Evolutionary conservation across 768 basidiomycete species (phyloP), one percentile per base, ranked within the genome.

Genomic region (Lentinus brumalis): DNA sequence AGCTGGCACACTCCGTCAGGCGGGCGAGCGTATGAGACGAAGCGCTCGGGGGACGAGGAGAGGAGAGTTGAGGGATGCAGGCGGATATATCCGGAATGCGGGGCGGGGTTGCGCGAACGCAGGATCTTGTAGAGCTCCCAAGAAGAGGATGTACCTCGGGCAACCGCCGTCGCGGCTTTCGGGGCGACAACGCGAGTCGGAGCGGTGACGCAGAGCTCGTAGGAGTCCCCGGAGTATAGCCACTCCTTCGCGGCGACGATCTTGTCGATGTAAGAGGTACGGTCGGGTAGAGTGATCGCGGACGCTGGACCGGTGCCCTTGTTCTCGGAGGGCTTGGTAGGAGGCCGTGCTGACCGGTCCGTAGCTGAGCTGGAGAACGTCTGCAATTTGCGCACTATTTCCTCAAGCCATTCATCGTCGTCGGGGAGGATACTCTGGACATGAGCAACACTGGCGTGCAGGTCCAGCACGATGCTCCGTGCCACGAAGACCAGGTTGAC

Each of bases 181-280:
- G 81, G 81, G 45, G 86, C 68, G 11, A 79, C 74, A 52, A 93
- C 79, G 39, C 73, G 81, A 18, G 90, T 91, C 12, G 79, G 83
- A 5, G 89, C 88, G 1, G 96, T 97, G 35, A 97, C 77, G 65
- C 95, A 97, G 39, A 98, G 82, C 71, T 98, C 96, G 74, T 98
- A 98, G 2, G 92, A 92, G 70, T 97, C 91, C 3, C 96, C 96
- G 32, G 87, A 80, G 60, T 81, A 88, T 41, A 97, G 83, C 61
- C 82, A 80, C 57, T 91, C 86, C 69, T 93, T 86, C 12, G 92
- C 90, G 55, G 77, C 69, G 18, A 83, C 75, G 65, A 97, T 94
- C 16, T 83, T 83, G 30, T 81, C 73, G 32, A 88, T 83, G 74
- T 98, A 97, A 2, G 71, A 67, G 1, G 73, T 72, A 67, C 82